Percentiles rank a stretch among this genome's conserved stretches.
phyloP scores from a whole-genome alignment of 108 stramenopile species.

The Skeletonema potamos region DNA sequence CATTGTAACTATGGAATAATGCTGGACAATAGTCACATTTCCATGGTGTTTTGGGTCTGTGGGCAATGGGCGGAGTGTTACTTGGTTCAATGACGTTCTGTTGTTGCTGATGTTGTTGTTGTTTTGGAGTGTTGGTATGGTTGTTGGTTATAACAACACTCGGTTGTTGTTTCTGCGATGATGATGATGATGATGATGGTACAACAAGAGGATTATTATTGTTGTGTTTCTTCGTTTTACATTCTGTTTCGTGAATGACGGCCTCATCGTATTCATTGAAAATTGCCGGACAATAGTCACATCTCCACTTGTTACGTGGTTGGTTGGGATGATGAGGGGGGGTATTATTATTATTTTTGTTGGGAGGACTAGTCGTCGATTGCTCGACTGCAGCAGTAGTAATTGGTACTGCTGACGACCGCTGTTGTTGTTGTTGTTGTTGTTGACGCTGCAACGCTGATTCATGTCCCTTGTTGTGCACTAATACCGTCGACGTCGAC shows the following conservation, averaged over 20 bases:
- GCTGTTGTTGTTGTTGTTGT: not conserved
- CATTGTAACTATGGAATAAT: not conserved
- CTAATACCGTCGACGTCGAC: not conserved
- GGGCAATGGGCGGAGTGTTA: not conserved
- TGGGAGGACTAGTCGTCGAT: not conserved
- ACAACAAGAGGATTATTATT: too few species aligned
- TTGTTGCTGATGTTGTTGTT: not conserved
- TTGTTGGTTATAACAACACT: too few species aligned
- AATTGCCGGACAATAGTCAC: not conserved
- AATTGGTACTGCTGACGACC: not conserved
- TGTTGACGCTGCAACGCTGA: too few species aligned
- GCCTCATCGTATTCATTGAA: not conserved
- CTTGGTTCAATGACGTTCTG: too few species aligned
- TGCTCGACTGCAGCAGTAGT: not conserved
- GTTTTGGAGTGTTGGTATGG: not conserved
- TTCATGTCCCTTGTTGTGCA: not conserved
- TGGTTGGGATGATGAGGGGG: not conserved
- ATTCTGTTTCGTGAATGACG: not conserved
- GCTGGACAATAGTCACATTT: conserved; percentile 9
- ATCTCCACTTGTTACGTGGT: conserved; percentile 3
- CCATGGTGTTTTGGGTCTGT: not conserved
- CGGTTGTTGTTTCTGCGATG: too few species aligned
- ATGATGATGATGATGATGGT: not conserved
- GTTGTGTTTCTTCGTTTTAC: not conserved
- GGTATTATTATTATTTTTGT: not conserved